phyloP scores from a whole-genome alignment of 768 basidiomycete species.

The Lyophyllum semitale region DNA sequence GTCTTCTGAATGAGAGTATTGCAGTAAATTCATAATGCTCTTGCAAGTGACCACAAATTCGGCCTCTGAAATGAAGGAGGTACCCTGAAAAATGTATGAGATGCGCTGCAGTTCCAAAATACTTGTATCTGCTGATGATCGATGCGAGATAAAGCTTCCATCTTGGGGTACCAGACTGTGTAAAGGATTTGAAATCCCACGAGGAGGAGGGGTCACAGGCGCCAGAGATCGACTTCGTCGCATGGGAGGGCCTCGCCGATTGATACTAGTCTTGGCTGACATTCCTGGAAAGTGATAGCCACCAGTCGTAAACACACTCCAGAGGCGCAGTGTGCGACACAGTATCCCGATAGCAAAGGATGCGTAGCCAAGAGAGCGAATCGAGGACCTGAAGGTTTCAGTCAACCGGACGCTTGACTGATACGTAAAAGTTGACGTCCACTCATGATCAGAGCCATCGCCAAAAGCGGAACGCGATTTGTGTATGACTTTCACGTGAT shows the following conservation, averaged over 20 bases:
- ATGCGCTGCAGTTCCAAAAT: slow-evolving; percentile 12
- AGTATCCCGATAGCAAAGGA: neutral
- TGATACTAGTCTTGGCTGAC: neutral
- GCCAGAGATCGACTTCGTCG: neutral
- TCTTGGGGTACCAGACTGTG: neutral
- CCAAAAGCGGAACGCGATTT: too few species aligned
- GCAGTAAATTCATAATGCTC: slow-evolving; percentile 13
- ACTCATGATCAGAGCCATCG: too few species aligned
- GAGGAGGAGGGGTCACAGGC: neutral
- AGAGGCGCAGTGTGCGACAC: neutral
- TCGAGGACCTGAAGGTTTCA: too few species aligned
- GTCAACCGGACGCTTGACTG: too few species aligned
- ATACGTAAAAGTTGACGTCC: too few species aligned
- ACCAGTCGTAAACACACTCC: too few species aligned
- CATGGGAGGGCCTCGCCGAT: neutral
- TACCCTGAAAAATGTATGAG: slow-evolving; percentile 10
- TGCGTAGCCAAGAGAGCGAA: too few species aligned
- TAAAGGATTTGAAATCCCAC: too few species aligned
- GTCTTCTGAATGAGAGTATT: slow-evolving; percentile 6
- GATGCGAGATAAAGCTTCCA: neutral
- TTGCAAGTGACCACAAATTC: slow-evolving; percentile 21
- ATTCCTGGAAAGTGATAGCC: neutral
- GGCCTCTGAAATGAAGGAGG: slow-evolving; percentile 15
- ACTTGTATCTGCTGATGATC: neutral
- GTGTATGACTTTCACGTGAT: slow-evolving; percentile 12